A percentile compares a stretch with the other conserved stretches of the same genome.
Conservation (phyloP, 257 asterid genomes). For the Fraxinus americana region DNA sequence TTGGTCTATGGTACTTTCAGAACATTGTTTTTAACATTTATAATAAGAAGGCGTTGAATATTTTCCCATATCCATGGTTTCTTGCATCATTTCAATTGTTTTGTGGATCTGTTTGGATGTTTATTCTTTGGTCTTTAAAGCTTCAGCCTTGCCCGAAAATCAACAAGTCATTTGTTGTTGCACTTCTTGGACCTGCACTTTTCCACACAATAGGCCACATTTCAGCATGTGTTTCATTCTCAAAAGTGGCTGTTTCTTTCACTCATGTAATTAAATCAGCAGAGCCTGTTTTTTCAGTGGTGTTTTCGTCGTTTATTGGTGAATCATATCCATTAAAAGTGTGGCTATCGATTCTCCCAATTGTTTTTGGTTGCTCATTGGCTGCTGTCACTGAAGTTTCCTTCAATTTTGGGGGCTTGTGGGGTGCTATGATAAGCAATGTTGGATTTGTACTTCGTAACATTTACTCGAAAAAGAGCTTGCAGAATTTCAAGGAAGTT, state of each 20-base stretch:
- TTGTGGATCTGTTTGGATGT: conserved; percentile 88
- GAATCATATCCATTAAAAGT: conserved; percentile 75
- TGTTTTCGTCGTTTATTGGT: conserved; percentile 81
- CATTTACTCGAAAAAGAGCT: conserved; percentile 83
- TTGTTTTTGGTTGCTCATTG: conserved; percentile 93
- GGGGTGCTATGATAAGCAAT: conserved; percentile 92
- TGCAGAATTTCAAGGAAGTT: conserved; percentile 83
- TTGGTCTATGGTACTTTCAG: conserved; percentile 92
- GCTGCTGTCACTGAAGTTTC: conserved; percentile 97
- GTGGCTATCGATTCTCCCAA: conserved; percentile 90
- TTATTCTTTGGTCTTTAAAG: conserved; percentile 68
- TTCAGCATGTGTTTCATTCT: conserved; percentile 96
- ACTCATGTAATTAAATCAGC: conserved; percentile 97
- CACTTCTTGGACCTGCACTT: conserved; percentile 92
- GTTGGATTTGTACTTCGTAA: conserved; percentile 88
- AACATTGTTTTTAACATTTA: conserved; percentile 85
- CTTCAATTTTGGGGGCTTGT: conserved; percentile 77
- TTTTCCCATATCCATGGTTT: conserved; percentile 92
- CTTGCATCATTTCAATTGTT: conserved; percentile 90
- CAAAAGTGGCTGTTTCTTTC: conserved; percentile 95
- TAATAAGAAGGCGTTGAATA: conserved; percentile 75
- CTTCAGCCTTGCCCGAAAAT: conserved; percentile 82
- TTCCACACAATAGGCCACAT: conserved; percentile 94
- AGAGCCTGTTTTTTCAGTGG: conserved; percentile 89
- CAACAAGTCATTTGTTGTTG: conserved; percentile 68